Evolutionary conservation across 2,329 filamentous ascomycete species (phyloP), one percentile per base, ranked within the genome.

Genomic region (Xylariaceae sp.): DNA sequence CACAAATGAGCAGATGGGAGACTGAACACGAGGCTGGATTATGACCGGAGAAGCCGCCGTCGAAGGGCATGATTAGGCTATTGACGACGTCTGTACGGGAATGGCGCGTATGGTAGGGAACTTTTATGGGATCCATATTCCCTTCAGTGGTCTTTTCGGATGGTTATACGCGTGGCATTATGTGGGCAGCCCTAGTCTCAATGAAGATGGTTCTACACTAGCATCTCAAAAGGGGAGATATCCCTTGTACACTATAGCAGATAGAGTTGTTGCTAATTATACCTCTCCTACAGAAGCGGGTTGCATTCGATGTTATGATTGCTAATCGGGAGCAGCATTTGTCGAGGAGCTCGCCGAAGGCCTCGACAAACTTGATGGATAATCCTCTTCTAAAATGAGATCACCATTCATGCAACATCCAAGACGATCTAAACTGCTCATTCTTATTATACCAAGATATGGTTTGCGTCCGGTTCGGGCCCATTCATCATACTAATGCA

Each of bases 231-330:
- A 39, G 46, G 16, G 33, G 43, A 26, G n/a, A 47, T 24, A 36
- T 17, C 28, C 12, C 33, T 33, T 40, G 16, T 6, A 23, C 19
- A 29, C 29, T 21, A 29, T 28, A 34, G 43, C 9, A n/a, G 36
- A 43, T 28, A 49, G 36, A 33, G 24, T 17, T 44, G 50, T 48
- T 49, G 19, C 52, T 55, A 55, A 49, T 49, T 44, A 49, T 56
- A 50, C 26, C 19, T 11, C 7, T 47, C 14, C 41, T 16, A 24
- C 16, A n/a, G 11, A 47, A 21, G n/a, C 24, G 6, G 21, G n/a
- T 52, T n/a, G 16, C 33, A 28, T 43, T 45, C 34, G 40, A 23
- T 24, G 23, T 44, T 28, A 44, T 21, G 39, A 23, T 21, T 36
- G 39, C 19, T 24, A 28, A 39, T 39, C 40, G 16, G 23, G n/a